phyloP scores from a whole-genome alignment of 2,329 filamentous ascomycete genomes.

The Aspergillus amoenus region DNA sequence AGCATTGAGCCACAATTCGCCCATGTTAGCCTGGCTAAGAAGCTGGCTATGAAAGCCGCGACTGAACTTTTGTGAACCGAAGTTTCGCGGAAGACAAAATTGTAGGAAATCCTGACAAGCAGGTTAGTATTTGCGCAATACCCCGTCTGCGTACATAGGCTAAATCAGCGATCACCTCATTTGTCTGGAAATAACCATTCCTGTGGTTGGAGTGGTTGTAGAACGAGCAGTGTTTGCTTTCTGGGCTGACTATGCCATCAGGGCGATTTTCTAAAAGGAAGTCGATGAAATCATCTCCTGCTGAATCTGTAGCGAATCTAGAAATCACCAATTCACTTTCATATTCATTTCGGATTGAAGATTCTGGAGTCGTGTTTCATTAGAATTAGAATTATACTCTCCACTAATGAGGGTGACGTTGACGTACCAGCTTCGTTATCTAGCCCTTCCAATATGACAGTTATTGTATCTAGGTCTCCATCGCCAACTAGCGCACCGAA shows the following conservation, averaged over 20 bases:
- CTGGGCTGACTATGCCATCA: neutral
- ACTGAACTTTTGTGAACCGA: constrained; percentile 17
- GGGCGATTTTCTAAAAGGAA: neutral
- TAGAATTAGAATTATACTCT: neutral
- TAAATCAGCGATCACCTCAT: constrained; percentile 4
- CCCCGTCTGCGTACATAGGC: neutral
- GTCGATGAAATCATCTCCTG: constrained; percentile 8
- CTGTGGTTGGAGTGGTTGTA: neutral
- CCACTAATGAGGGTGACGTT: neutral
- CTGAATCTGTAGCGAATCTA: neutral
- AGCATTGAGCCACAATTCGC: constrained; percentile 31
- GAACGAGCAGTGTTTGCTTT: constrained; percentile 12
- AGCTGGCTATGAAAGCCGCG: constrained; percentile 16
- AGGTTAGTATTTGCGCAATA: neutral
- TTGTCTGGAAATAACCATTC: neutral
- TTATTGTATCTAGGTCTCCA: constrained; percentile 26
- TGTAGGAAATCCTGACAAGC: constrained; percentile 1
- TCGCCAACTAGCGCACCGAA: constrained; percentile 42
- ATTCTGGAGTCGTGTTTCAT: constrained; percentile 3
- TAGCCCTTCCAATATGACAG: constrained; percentile 55
- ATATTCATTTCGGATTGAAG: constrained; percentile 13
- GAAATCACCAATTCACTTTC: constrained; percentile 3
- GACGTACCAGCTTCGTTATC: constrained; percentile 60
- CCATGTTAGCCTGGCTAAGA: constrained; percentile 39
- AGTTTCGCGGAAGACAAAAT: constrained; percentile 23